phyloP scores from a whole-genome alignment of 352 stramenopile species.

The Halophytophthora batemanensis region DNA sequence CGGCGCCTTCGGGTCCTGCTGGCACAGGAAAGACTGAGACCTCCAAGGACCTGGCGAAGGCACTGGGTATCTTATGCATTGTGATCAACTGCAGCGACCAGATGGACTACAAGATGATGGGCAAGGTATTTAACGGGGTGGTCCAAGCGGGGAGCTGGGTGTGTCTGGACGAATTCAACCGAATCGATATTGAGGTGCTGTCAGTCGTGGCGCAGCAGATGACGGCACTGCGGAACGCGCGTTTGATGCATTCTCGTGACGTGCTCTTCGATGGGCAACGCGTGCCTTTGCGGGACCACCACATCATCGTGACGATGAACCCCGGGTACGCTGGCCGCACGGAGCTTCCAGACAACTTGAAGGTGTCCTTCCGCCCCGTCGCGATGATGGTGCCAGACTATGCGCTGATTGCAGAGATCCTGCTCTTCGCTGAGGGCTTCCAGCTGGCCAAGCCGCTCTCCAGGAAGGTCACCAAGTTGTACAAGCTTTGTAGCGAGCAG shows the following conservation, averaged over 20 bases:
- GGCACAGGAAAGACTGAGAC: conserved; percentile 95
- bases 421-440: conserved; percentile 83
- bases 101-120: conserved; percentile 90
- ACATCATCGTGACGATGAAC: conserved; percentile 90
- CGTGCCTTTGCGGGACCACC: conserved; percentile 58
- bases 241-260: conserved; percentile 28
- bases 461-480: conserved; percentile 72
- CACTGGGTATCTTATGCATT: conserved; percentile 90
- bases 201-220: conserved; percentile 88
- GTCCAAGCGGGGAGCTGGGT: conserved; percentile 76
- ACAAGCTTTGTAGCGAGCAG: conserved; percentile 84
- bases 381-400: conserved; percentile 91
- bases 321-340: conserved; percentile 75
- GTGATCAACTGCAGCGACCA: conserved; percentile 97
- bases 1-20: conserved; percentile 83
- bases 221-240: conserved; percentile 53
- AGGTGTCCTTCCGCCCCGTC: conserved; percentile 78
- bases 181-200: conserved; percentile 86
- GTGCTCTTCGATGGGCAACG: conserved; percentile 56
- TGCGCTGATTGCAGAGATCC: conserved; percentile 78
- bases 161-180: conserved; percentile 91
- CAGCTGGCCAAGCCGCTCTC: conserved; percentile 57
- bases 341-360: conserved; percentile 84
- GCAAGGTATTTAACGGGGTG: conserved; percentile 84
- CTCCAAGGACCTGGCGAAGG: conserved; percentile 92